phyloP scores from a whole-genome alignment of 345 rosid species.

The Salix viminalis region DNA sequence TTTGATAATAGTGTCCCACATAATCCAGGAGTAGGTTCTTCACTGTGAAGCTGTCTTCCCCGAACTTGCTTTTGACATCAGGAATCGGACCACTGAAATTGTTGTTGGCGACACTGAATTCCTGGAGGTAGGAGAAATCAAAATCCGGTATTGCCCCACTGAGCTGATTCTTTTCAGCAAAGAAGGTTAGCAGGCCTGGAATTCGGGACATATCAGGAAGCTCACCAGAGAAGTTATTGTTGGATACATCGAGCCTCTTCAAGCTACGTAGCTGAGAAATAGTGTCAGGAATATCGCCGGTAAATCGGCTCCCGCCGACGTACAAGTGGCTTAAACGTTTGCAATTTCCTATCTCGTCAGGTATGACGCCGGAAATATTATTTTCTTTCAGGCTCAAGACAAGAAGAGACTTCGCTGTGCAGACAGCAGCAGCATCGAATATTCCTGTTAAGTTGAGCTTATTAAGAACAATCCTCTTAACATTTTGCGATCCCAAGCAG shows the following conservation, averaged over 20 bases:
- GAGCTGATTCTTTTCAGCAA: slow-evolving; percentile 44
- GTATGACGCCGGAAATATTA: slow-evolving; percentile 30
- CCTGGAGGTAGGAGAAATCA: slow-evolving; percentile 39
- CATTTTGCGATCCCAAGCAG: slow-evolving; percentile 20
- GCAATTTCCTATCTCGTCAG: slow-evolving; percentile 43
- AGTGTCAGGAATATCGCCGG: slow-evolving; percentile 42
- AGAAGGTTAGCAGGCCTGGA: slow-evolving; percentile 37
- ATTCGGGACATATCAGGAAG: slow-evolving; percentile 38
- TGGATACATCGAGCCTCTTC: slow-evolving; percentile 44
- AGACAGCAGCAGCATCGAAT: slow-evolving; percentile 37
- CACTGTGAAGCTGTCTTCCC: slow-evolving; percentile 37
- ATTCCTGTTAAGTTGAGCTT: slow-evolving; percentile 40
- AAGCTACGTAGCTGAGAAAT: slow-evolving; percentile 36
- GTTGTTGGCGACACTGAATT: slow-evolving; percentile 60
- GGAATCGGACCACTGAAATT: slow-evolving; percentile 49
- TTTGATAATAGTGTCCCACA: slow-evolving; percentile 27
- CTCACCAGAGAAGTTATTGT: slow-evolving; percentile 40
- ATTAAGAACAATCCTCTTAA: slow-evolving; percentile 47
- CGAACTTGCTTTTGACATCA: slow-evolving; percentile 35
- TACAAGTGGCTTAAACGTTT: slow-evolving; percentile 42
- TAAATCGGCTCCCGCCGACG: slow-evolving; percentile 34
- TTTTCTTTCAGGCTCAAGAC: slow-evolving; percentile 44
- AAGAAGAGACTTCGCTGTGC: slow-evolving; percentile 28
- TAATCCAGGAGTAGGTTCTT: slow-evolving; percentile 35
- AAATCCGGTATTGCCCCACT: slow-evolving; percentile 40